Evolutionary conservation across 2,329 filamentous ascomycete species (phyloP).

Genomic region (Phoma sp.): DNA sequence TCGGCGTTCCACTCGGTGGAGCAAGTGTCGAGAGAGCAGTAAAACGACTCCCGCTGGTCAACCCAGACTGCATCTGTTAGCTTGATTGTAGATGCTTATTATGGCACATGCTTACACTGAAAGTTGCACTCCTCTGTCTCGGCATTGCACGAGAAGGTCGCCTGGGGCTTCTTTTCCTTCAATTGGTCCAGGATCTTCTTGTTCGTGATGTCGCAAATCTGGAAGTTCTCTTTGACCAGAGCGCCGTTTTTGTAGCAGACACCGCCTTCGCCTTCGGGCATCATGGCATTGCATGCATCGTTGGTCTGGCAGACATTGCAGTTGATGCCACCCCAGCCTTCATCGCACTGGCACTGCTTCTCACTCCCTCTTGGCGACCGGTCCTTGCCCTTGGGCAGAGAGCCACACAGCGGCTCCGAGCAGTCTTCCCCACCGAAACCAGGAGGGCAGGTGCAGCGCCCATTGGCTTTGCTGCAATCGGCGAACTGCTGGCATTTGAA

Average conservation of each 20-base stretch:
- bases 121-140: constrained; percentile 84
- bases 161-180: constrained; percentile 84
- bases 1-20: constrained; percentile 72
- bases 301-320: constrained; percentile 90
- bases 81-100: neutral
- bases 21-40: constrained; percentile 86
- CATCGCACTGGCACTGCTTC: constrained; percentile 77
- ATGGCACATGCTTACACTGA: constrained; percentile 70
- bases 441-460: constrained; percentile 88
- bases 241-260: constrained; percentile 92
- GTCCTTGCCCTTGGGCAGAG: constrained; percentile 77
- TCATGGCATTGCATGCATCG: constrained; percentile 83
- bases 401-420: constrained; percentile 87
- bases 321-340: constrained; percentile 96
- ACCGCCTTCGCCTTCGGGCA: constrained; percentile 80
- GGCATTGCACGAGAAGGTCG: constrained; percentile 89
- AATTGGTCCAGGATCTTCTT: constrained; percentile 88
- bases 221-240: constrained; percentile 91
- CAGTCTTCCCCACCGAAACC: constrained; percentile 97
- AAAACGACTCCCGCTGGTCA: constrained; percentile 91
- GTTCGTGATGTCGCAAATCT: constrained; percentile 98
- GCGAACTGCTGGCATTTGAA: constrained; percentile 92
- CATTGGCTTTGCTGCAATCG: constrained; percentile 85
- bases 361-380: constrained; percentile 74
- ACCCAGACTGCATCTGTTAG: constrained; percentile 77